Percentiles rank a stretch among this genome's conserved stretches.
phyloP scores from a whole-genome alignment of 768 basidiomycete genomes.

The Grammothele lineata region DNA sequence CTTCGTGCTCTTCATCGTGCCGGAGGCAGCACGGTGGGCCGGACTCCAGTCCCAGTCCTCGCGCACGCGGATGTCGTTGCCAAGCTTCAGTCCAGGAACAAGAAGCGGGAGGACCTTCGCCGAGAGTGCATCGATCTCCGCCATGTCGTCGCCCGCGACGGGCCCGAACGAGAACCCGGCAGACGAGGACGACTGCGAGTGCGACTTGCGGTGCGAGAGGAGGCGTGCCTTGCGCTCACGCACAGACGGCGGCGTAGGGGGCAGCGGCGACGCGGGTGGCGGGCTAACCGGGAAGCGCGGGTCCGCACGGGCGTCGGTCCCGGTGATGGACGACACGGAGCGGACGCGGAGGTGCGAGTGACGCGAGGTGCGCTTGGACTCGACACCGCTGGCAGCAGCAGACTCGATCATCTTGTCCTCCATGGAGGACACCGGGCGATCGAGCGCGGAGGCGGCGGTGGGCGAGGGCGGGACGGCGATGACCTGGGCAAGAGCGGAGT shows the following conservation, averaged over 20 bases:
- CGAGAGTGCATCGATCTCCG: slow-evolving; percentile 68
- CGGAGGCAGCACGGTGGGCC: slow-evolving; percentile 9
- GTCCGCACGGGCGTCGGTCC: slow-evolving; percentile 28
- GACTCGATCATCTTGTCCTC: slow-evolving; percentile 19
- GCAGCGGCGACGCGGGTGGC: slow-evolving; percentile 65
- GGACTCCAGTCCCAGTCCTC: slow-evolving; percentile 18
- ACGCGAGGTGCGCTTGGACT: slow-evolving; percentile 10
- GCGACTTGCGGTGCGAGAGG: slow-evolving; percentile 53
- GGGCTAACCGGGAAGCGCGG: slow-evolving; percentile 35
- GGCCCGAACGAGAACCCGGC: slow-evolving; percentile 61
- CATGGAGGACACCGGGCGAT: slow-evolving; percentile 25
- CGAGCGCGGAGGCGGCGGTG: slow-evolving; percentile 10
- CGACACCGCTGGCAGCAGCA: slow-evolving; percentile 13
- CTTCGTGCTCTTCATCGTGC: slow-evolving; percentile 12
- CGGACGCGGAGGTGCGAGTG: slow-evolving; percentile 54
- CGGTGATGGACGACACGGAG: slow-evolving; percentile 49
- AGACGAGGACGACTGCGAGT: slow-evolving; percentile 47
- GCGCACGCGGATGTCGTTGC: slow-evolving; percentile 51
- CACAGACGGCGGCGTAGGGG: slow-evolving; percentile 71
- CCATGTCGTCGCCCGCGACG: slow-evolving; percentile 45
- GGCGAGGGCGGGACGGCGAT: slow-evolving; percentile 50
- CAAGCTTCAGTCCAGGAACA: slow-evolving; percentile 60
- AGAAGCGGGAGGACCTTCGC: slow-evolving; percentile 65
- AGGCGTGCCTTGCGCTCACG: slow-evolving; percentile 49
- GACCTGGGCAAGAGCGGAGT: slow-evolving; percentile 66